Conservation (phyloP, 192 early-diverging fungal genomes). For the Anaeromyces robustus region DNA sequence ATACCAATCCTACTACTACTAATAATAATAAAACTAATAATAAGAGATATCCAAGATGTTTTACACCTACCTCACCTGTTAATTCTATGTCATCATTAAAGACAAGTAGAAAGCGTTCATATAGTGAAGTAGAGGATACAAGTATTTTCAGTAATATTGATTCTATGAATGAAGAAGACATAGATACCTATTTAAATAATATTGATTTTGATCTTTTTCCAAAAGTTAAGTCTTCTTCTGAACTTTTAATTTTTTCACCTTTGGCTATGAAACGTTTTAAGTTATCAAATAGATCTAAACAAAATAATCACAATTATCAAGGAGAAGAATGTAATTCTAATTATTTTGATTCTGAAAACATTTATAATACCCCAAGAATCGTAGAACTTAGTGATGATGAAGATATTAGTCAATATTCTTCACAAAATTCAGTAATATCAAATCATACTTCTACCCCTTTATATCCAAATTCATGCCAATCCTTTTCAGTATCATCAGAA, state of each 20-base stretch:
- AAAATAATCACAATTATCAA: neutral
- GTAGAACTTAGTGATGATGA: neutral
- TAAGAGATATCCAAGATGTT: no score
- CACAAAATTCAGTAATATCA: neutral
- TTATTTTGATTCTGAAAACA: neutral
- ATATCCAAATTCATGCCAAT: no score
- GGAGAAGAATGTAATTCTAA: no score
- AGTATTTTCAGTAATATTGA: neutral
- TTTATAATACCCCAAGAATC: neutral
- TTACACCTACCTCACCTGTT: no score
- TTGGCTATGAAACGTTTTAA: neutral
- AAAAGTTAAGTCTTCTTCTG: neutral
- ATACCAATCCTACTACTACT: neutral
- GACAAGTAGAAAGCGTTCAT: neutral
- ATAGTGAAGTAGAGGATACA: neutral
- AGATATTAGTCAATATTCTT: neutral
- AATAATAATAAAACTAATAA: no score
- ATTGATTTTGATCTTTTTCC: neutral
- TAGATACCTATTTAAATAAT: neutral
- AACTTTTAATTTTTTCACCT: neutral
- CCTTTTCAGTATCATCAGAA: no score
- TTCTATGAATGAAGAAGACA: neutral
- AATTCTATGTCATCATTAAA: neutral
- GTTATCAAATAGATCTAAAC: neutral
- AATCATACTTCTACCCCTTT: no score